phyloP scores from a whole-genome alignment of 2,329 filamentous ascomycete genomes.

The Myriangium duriaei region DNA sequence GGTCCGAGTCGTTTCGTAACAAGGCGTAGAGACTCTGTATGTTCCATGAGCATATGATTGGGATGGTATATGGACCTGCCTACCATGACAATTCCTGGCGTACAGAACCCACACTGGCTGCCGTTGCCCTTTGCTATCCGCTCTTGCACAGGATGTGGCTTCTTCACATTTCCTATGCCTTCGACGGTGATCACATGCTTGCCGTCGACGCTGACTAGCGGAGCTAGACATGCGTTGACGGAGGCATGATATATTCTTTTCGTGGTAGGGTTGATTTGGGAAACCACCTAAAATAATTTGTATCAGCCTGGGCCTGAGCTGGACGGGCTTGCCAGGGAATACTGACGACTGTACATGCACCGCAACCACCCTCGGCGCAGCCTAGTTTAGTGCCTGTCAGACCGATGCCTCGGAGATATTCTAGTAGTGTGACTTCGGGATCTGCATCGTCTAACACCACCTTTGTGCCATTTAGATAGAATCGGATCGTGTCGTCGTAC shows the following conservation, averaged over 20 bases:
- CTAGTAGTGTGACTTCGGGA: conserved; percentile 80
- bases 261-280: conserved; percentile 85
- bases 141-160: conserved; percentile 81
- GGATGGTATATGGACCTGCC: conserved; percentile 9
- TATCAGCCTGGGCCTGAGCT: conserved; percentile 16
- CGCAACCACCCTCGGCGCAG: conserved; percentile 91
- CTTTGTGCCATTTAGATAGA: conserved; percentile 90
- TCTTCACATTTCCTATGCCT: conserved; percentile 79
- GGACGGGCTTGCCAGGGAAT: conserved; percentile 18
- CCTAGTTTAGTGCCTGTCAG: conserved; percentile 93
- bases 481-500: conserved; percentile 79
- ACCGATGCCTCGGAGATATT: conserved; percentile 86
- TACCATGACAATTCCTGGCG: conserved; percentile 89
- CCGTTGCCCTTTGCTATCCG: conserved; percentile 83
- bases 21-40: conserved; percentile 75
- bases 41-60: neutral
- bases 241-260: conserved; percentile 90
- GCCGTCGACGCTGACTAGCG: conserved; percentile 82
- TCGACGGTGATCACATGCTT: conserved; percentile 98
- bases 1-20: conserved; percentile 67
- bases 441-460: conserved; percentile 78
- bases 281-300: conserved; percentile 49
- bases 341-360: conserved; percentile 74
- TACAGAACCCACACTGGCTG: conserved; percentile 92
- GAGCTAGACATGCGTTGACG: conserved; percentile 90